Percentiles rank a stretch among this genome's conserved stretches.
Conservation (phyloP, 176 grass and related monocot species). For the Phyllostachys edulis region DNA sequence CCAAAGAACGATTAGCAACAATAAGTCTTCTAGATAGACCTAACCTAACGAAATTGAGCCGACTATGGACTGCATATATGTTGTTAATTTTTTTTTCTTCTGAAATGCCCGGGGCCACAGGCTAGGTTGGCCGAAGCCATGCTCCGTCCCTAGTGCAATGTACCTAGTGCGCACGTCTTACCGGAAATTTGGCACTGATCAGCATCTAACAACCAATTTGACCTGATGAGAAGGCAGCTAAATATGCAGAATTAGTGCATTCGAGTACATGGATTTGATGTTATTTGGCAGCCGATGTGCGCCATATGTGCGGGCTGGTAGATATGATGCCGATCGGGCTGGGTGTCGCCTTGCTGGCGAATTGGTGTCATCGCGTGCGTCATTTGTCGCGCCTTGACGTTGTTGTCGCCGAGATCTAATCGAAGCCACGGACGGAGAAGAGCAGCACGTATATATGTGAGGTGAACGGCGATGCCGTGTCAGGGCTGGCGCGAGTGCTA, state of each 20-base stretch:
- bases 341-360: constrained; percentile 35
- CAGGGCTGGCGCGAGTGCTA: neutral
- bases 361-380: constrained; percentile 67
- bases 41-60: no score
- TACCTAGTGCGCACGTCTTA: neutral
- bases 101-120: no score
- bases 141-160: neutral
- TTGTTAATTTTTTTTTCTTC: no score
- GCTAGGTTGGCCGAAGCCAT: no score
- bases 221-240: neutral
- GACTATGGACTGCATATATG: no score
- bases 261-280: neutral
- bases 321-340: constrained; percentile 8
- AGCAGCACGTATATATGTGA: neutral
- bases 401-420: constrained; percentile 26
- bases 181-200: neutral
- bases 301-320: neutral
- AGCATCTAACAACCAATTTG: neutral
- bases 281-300: neutral
- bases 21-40: no score
- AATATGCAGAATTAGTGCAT: neutral
- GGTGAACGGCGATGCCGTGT: neutral
- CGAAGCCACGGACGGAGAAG: neutral
- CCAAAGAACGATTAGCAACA: no score
- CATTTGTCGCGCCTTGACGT: constrained; percentile 33